Evolutionary conservation across 352 stramenopile genomes (phyloP), one percentile per base, ranked within the genome.

Genomic region (Phytopythium litorale): DNA sequence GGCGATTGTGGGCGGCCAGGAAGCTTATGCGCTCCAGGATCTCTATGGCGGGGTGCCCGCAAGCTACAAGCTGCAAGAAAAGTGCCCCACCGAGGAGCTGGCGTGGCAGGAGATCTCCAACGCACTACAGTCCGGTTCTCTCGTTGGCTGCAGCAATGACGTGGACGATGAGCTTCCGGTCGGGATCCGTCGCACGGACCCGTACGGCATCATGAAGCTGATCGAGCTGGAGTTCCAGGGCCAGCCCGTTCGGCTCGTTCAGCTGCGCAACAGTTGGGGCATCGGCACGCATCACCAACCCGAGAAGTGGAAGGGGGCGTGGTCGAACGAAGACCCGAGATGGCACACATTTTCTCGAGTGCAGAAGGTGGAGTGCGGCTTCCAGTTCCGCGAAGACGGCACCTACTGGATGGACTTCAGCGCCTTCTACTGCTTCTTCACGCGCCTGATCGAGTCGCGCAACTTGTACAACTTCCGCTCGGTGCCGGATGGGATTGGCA

Each of bases 391-490:
- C 33, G 81, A 91, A 25, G 85, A 94, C 55, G 66, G 78, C 18
- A 94, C 81, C 0, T 88, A 91, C 57, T 94, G 85, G 85, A 88
- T 94, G 81, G 78, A 90, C 23, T 90, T 94, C 30, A 72, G 71
- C 35, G 82, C 85, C 18, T 91, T 91, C 55, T 89, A 80, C 63
- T 84, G 70, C 58, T 94, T 91, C 62, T 94, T 92, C 61, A 88
- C 73, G 56, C 86, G 70, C 30, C 42, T 92, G 32, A 79, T 92
- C 40, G 83, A 92, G 61, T 92, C 85, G 33, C 76, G 76, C 21
- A 94, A 94, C 71, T 42, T 94, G 57, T 94, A 92, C 71, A 92
- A 92, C 66, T 94, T 92, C 64, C 68, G 63, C 16, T 89, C 85
- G 4, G 59, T 87, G 33, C 70, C 77, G 2, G 79, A 91, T 46